A percentile compares a stretch with the other conserved stretches of the same genome.
Conservation (phyloP, 164 flowering plant genomes). For the Aristolochia californica region DNA sequence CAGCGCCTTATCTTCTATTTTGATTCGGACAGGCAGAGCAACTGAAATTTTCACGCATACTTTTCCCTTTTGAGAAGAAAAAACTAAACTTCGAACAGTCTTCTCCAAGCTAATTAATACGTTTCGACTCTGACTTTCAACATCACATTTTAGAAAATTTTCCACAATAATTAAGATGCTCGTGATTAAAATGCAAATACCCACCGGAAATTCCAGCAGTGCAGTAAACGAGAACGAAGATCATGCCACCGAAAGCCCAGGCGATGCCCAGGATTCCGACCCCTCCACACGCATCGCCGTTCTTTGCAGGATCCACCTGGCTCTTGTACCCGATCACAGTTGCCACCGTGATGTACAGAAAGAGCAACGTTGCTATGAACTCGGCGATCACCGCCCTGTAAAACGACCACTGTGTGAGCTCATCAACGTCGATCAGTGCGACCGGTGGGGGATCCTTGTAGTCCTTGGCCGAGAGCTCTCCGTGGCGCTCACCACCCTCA, state of each 20-base stretch:
- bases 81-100: neutral
- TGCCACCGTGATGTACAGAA: slow-evolving; percentile 46
- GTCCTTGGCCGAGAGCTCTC: slow-evolving; percentile 34
- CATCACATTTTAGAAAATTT: too few relatives aligned
- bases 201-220: slow-evolving; percentile 64
- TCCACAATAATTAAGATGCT: neutral
- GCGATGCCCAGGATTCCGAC: slow-evolving; percentile 68
- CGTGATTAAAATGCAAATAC: neutral
- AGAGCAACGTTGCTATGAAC: slow-evolving; percentile 54
- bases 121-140: too few relatives aligned
- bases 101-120: too few relatives aligned
- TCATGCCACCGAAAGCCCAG: slow-evolving; percentile 75
- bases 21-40: neutral
- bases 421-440: slow-evolving; percentile 35
- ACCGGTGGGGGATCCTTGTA: slow-evolving; percentile 67
- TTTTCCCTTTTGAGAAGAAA: neutral
- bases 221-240: slow-evolving; percentile 63
- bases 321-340: slow-evolving; percentile 55
- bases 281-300: slow-evolving; percentile 28
- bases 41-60: neutral
- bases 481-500: slow-evolving; percentile 20
- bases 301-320: slow-evolving; percentile 18
- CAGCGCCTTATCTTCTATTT: neutral
- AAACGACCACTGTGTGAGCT: slow-evolving; percentile 40
- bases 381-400: slow-evolving; percentile 63